Evolutionary conservation across 495 filamentous ascomycete genomes (phyloP).

Genomic region (Beverwykella pulmonaria): DNA sequence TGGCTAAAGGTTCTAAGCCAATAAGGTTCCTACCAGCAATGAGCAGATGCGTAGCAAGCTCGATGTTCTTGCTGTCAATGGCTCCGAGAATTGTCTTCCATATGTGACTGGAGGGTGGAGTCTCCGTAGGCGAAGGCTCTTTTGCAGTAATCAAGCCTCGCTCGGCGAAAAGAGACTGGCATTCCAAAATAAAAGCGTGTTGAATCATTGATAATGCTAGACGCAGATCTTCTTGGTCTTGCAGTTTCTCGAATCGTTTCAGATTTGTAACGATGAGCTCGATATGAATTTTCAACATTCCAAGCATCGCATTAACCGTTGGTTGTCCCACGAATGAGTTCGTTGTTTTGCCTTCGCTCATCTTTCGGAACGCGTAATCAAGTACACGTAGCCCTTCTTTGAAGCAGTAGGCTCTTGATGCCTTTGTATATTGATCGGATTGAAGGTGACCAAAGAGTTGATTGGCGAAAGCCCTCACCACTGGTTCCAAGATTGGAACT

Average conservation of each 20-base stretch:
- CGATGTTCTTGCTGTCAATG: constrained; percentile 63
- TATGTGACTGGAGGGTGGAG: constrained; percentile 66
- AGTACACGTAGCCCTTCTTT: constrained; percentile 54
- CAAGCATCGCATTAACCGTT: constrained; percentile 58
- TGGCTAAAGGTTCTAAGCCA: constrained; percentile 70
- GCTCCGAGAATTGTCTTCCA: constrained; percentile 77
- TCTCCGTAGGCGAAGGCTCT: constrained; percentile 65
- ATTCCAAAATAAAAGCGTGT: constrained; percentile 73
- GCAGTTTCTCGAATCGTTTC: constrained; percentile 14
- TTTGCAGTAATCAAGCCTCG: constrained; percentile 64
- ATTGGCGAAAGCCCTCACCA: constrained; percentile 68
- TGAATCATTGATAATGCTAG: constrained; percentile 63
- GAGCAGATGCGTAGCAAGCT: constrained; percentile 71
- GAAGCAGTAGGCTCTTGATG: constrained; percentile 56
- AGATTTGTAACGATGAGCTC: constrained; percentile 22
- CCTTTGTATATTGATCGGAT: constrained; percentile 50
- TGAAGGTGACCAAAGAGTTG: constrained; percentile 72
- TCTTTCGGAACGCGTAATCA: constrained; percentile 55
- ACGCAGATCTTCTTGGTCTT: constrained; percentile 39
- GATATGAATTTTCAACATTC: constrained; percentile 54
- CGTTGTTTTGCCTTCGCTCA: constrained; percentile 34
- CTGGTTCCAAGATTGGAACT: constrained; percentile 66
- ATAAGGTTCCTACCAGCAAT: constrained; percentile 68
- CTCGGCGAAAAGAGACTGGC: constrained; percentile 70
- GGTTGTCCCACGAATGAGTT: constrained; percentile 54